A percentile compares a stretch with the other conserved stretches of the same genome.
Conservation (phyloP, 768 basidiomycete species). For the Holtermannia corniformis region DNA sequence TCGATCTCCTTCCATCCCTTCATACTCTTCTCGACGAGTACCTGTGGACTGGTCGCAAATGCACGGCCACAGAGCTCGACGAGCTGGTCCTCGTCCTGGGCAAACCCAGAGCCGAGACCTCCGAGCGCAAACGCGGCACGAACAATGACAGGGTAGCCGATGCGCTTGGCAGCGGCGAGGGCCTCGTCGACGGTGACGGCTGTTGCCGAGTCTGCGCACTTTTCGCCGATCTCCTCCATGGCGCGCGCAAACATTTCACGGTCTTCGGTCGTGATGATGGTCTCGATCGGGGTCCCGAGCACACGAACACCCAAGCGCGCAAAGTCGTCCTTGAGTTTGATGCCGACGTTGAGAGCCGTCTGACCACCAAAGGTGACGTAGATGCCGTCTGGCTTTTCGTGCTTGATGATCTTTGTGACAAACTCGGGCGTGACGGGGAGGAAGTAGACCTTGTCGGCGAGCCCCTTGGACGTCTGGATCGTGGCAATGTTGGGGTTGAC, state of each 20-base stretch:
- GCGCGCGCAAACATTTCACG: conserved; percentile 85
- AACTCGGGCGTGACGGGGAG: conserved; percentile 96
- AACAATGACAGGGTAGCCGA: conserved; percentile 92
- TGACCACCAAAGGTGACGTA: conserved; percentile 98
- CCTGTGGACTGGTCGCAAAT: conserved; percentile 95
- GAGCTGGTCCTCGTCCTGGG: conserved; percentile 84
- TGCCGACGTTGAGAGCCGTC: conserved; percentile 91
- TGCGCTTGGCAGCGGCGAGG: conserved; percentile 63
- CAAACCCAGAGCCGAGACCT: conserved; percentile 90
- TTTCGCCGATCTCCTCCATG: conserved; percentile 92
- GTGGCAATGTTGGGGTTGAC: conserved; percentile 99
- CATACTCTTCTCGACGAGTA: conserved; percentile 98
- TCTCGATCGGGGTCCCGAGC: conserved; percentile 91
- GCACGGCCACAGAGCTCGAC: conserved; percentile 83
- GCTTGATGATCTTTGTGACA: conserved; percentile 94
- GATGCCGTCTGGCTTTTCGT: conserved; percentile 97
- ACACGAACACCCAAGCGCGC: conserved; percentile 79
- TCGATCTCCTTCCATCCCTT: conserved; percentile 99
- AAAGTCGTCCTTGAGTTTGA: conserved; percentile 97
- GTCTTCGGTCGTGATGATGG: conserved; percentile 95
- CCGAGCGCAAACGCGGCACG: conserved; percentile 95
- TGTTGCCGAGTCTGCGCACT: conserved; percentile 79
- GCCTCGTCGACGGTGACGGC: conserved; percentile 84
- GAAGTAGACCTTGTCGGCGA: conserved; percentile 99
- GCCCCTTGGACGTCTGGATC: conserved; percentile 90